A percentile compares a stretch with the other conserved stretches of the same genome.
These are phyloP conservation scores for Stramenopiles sp. DNA, from an alignment of 352 stramenopile genomes.

Conservation along the genomic window DNA sequence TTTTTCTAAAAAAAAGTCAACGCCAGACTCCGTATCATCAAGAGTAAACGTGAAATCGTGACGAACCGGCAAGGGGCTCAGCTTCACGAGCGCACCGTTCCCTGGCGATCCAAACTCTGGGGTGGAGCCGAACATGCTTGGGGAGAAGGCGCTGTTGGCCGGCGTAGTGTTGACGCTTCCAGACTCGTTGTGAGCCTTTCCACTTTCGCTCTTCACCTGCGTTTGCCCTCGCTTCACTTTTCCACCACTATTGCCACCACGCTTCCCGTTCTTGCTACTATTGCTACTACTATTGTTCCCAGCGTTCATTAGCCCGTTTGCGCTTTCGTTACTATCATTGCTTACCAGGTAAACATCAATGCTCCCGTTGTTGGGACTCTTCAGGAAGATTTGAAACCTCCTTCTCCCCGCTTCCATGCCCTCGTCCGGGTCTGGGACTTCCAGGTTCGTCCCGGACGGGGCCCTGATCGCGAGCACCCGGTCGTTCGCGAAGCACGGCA, in stretches of 20 bases:
- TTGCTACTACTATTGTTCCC: conserved; percentile 3
- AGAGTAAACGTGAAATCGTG: not conserved
- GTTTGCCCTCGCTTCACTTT: not conserved
- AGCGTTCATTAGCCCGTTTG: not conserved
- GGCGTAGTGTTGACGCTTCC: not conserved
- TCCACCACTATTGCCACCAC: not conserved
- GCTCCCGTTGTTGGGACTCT: conserved; percentile 25
- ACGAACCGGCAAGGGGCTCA: not conserved
- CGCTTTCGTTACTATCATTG: not conserved
- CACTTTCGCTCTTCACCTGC: not conserved
- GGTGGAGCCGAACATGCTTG: not conserved
- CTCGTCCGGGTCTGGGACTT: conserved; percentile 78
- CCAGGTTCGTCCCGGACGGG: conserved; percentile 68
- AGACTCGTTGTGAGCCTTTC: no score
- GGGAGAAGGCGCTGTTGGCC: not conserved
- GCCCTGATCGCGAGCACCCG: conserved; percentile 81
- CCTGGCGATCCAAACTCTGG: not conserved
- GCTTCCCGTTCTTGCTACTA: not conserved
- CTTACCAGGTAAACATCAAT: not conserved
- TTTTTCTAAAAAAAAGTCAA: conserved; percentile 2
- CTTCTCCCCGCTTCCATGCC: conserved; percentile 60
- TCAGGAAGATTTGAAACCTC: conserved; percentile 81
- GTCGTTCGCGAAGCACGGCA: conserved; percentile 56
- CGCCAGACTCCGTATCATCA: not conserved
- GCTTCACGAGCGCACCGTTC: not conserved